These are phyloP conservation scores for Mrakia frigida DNA, from an alignment of 768 basidiomycete species.

Conservation along the genomic window DNA sequence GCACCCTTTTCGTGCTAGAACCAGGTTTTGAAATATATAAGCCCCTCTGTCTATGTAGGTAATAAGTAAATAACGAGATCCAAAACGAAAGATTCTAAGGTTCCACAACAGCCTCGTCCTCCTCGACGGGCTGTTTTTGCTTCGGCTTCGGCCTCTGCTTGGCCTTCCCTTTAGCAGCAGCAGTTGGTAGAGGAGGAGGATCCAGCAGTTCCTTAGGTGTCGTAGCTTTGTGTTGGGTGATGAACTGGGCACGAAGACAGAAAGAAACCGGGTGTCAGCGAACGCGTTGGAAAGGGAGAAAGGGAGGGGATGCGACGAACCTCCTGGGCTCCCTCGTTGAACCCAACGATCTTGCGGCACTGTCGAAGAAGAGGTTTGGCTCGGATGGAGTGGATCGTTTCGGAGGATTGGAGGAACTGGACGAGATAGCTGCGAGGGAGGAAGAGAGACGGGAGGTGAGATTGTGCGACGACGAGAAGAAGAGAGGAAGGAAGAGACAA, in stretches of 20 bases:
- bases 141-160: neutral
- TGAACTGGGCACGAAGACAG: neutral
- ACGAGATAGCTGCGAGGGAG: neutral
- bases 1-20: too few species aligned
- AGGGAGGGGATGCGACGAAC: neutral
- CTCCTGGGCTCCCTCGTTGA: slow-evolving; percentile 1
- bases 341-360: slow-evolving; percentile 4
- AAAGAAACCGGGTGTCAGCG: neutral
- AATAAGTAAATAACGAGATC: too few species aligned
- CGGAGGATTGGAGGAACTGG: slow-evolving; percentile 13
- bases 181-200: neutral
- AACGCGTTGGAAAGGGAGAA: too few species aligned
- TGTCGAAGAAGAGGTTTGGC: slow-evolving; percentile 17
- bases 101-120: too few species aligned
- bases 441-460: neutral
- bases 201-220: neutral
- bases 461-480: neutral
- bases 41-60: too few species aligned
- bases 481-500: neutral
- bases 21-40: too few species aligned
- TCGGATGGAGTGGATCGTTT: neutral
- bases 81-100: too few species aligned
- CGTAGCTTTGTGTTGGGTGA: slow-evolving; percentile 1
- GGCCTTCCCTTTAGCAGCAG: neutral
- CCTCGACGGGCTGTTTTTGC: neutral